Evolutionary conservation across 2,329 filamentous ascomycete genomes (phyloP).

Genomic region (Penicillium expansum): DNA sequence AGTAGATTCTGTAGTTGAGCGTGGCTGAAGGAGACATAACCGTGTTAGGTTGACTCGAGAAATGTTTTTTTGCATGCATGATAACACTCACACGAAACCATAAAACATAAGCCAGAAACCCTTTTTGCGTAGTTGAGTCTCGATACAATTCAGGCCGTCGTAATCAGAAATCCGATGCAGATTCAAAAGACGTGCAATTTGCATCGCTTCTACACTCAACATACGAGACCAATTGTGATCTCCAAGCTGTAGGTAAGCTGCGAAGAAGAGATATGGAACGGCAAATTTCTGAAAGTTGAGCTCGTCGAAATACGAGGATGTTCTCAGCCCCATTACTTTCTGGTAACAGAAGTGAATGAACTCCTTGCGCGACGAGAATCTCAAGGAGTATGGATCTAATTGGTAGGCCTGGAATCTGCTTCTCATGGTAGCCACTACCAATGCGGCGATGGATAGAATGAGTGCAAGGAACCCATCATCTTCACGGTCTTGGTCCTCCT

Average conservation of each 20-base stretch:
- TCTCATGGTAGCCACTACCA: neutral
- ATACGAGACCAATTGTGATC: neutral
- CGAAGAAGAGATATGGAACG: neutral
- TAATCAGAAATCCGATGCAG: neutral
- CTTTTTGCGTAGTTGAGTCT: neutral
- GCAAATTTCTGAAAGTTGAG: neutral
- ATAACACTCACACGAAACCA: neutral
- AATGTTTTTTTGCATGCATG: neutral
- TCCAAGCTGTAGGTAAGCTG: neutral
- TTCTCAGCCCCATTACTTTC: neutral
- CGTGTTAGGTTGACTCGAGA: no score
- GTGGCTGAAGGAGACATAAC: neutral
- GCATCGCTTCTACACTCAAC: neutral
- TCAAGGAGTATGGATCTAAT: neutral
- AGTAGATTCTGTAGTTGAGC: neutral
- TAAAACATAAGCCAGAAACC: neutral
- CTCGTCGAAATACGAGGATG: neutral
- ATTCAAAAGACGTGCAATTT: neutral
- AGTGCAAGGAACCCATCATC: neutral
- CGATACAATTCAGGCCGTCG: neutral
- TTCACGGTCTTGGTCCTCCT: neutral
- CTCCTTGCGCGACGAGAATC: neutral
- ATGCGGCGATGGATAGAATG: neutral
- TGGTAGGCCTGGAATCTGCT: neutral
- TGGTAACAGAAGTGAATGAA: neutral